These are phyloP conservation scores for Dovyalis caffra DNA, from an alignment of 345 rosid genomes.

Conservation along the genomic window DNA sequence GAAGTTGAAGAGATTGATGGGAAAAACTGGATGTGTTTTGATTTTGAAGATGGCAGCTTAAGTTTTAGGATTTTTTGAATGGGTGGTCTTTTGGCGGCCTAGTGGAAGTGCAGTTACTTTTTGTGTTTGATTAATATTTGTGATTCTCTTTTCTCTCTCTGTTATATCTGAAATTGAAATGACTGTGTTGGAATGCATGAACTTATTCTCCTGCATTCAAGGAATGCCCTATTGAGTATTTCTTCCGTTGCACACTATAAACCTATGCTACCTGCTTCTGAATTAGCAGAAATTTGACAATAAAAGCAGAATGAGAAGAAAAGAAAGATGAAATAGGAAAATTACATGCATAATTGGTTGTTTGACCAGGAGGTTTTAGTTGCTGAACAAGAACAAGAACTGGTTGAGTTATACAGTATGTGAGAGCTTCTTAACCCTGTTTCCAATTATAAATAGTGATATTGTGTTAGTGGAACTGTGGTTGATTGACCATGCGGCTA, in stretches of 20 bases:
- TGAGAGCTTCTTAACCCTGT: background rate
- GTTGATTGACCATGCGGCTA: conserved; percentile 4
- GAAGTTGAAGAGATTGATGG: background rate
- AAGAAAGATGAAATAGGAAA: background rate
- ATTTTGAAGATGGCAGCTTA: background rate
- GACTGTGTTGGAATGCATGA: background rate
- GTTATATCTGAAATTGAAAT: background rate
- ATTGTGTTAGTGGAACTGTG: background rate
- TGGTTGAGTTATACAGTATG: background rate
- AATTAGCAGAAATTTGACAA: background rate
- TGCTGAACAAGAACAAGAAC: background rate
- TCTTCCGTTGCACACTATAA: background rate
- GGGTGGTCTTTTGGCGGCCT: background rate
- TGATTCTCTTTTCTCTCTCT: background rate
- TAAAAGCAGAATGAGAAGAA: background rate
- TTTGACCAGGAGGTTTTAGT: background rate
- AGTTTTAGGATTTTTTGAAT: background rate
- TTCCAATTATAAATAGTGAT: background rate
- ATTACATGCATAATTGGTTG: background rate
- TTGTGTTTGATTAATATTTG: background rate
- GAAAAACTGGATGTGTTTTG: background rate
- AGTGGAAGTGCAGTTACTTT: background rate
- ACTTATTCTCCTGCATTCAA: background rate
- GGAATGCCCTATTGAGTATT: background rate
- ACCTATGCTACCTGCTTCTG: background rate